Base-by-base conservation (phyloP, 192 early-diverging fungal species). In the Gryganskiella cystojenkinii region DNA sequence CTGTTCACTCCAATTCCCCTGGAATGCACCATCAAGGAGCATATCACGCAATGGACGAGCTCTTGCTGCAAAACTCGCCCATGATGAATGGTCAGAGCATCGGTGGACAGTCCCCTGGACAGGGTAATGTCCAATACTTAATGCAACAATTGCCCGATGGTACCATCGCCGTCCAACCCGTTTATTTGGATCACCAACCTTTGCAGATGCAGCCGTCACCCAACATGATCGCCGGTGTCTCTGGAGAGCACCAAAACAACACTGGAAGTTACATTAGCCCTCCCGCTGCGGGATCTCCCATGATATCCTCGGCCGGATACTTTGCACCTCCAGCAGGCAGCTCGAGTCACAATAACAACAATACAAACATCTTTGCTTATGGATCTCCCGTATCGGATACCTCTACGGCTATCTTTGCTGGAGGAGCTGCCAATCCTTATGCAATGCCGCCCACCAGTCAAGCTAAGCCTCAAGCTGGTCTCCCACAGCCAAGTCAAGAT, bases 101-200 rank as follows among this genome's bases (percentile, higher is more conserved):
- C 57, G 61, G 62, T 7, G 71, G 71, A 3, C 64, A 67, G 28
- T n/a, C n/a, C n/a, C n/a, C n/a, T n/a, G 64, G 50, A 6, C 71
- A 75, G 44, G 60, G 60, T 22, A 76, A 76, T 24, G 73, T 76
- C 8, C 73, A 76, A 40, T 76, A 76, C 31, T 37, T 76, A 54
- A 76, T 76, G 73, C 73, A 76, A 25, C 73, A 76, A 24, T 44
- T 76, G 5, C 73, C 73, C 20, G 73, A 76, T 43, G 73, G 73
- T 7, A 76, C 73, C 1, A 76, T 76, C 35, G 73, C 73, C 0
- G 73, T 76, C 11, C 73, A 76, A 45, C 73, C 73, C 20, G 73
- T 76, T 14, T 76, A 76, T 27, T 34, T 76, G 22, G 73, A 76
- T 51, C 64, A 67, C 33, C 53, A 67, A 46, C 31, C 65, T 3